Evolutionary conservation across 2,329 filamentous ascomycete species (phyloP), one percentile per base, ranked within the genome.

Genomic region (Gnomoniopsis smithogilvyi): DNA sequence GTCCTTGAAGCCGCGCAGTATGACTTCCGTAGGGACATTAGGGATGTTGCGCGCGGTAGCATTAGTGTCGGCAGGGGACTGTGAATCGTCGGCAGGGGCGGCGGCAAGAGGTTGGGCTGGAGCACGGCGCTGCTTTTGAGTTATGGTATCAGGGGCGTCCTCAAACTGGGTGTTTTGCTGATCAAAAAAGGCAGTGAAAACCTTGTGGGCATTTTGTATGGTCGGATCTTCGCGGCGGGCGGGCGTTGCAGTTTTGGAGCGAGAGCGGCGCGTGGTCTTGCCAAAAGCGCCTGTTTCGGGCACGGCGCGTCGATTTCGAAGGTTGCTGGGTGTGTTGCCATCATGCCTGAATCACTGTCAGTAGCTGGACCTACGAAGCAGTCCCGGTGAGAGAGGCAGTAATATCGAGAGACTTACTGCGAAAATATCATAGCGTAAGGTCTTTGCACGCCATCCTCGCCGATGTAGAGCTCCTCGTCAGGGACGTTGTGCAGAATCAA

Each of bases 1-100:
- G 17, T 81, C 82, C 57, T 80, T 77, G 74, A 93, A 97, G 33
- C 94, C 94, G 65, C 93, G 90, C 17, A 98, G 80, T 57, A 96
- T 86, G 63, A 96, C 84, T 74, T 97, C 92, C 43, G 90, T 78
- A 1, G 83, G 83, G 17, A 72, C 72, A 59, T 75, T 73, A 34
- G 69, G 69, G 22, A 68, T 65, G 57, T 71, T 69, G 3, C 66
- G 67, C 1, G 68, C 64, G 19, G 68, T 60, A 6, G 70, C 66
- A 22, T 63, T 54, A 12, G 69, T 51, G 33, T 61, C 60, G 22
- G 60, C 15, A 4, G 54, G n/a, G 0, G 60, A 33, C 1, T 53
- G 22, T 11, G 60, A 19, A 41, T 62, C 57, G n/a, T 61, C 57
- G 22, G 58, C 19, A 6, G 53, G 47, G n/a, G 51, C 38, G 11